phyloP scores from a whole-genome alignment of 2,329 filamentous ascomycete species.

The Stagonosporopsis chrysanthemi region DNA sequence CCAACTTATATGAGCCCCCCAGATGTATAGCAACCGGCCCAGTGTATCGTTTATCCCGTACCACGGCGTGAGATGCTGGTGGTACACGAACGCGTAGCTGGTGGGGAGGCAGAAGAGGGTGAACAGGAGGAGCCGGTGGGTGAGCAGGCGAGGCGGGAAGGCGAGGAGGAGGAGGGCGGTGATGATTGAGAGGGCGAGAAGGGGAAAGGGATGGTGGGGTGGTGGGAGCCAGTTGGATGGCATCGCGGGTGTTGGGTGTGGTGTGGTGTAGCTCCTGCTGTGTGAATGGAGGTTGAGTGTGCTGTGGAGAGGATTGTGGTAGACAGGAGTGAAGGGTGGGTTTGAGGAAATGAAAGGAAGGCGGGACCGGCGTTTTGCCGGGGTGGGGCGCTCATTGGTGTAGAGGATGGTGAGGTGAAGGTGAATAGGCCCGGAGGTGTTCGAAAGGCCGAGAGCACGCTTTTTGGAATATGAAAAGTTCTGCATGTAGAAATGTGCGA shows the following conservation, averaged over 20 bases:
- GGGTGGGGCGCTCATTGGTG: not conserved
- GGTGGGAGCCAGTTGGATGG: not conserved
- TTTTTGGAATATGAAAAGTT: not conserved
- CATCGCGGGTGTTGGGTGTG: not conserved
- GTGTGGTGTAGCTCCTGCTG: not conserved
- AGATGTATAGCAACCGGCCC: conserved; percentile 30
- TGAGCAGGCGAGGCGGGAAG: conserved; percentile 15
- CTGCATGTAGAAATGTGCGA: no score
- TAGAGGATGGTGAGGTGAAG: not conserved
- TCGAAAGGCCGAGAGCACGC: not conserved
- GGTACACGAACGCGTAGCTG: conserved; percentile 22
- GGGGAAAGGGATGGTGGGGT: not conserved
- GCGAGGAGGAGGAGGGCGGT: conserved; percentile 27
- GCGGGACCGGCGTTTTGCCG: no score
- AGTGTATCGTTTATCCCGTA: conserved; percentile 22
- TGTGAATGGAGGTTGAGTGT: not conserved
- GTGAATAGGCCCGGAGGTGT: not conserved
- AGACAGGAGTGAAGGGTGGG: not conserved
- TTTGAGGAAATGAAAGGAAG: not conserved
- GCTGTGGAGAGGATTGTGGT: not conserved
- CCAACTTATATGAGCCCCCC: conserved; percentile 27
- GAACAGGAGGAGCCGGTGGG: conserved; percentile 21
- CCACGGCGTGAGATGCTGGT: conserved; percentile 9
- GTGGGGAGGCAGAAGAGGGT: conserved; percentile 16
- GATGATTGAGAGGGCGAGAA: not conserved